Evolutionary conservation across 345 rosid species (phyloP).

Genomic region (Carallia pectinifolia): DNA sequence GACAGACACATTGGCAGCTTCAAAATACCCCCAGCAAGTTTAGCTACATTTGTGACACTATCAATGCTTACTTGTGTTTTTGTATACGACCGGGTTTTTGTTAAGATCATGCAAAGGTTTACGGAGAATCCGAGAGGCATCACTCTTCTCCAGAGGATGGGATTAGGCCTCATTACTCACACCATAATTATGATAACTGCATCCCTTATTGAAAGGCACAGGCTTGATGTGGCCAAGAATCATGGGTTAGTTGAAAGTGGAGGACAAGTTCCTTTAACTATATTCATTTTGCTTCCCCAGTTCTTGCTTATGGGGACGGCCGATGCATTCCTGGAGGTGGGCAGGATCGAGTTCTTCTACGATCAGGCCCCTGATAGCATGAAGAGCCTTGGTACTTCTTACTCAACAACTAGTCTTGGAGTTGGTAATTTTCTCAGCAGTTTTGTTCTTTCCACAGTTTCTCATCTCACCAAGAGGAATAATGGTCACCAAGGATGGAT

Average conservation of each 20-base stretch:
- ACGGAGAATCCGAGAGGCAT: conserved; percentile 76
- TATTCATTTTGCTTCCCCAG: conserved; percentile 75
- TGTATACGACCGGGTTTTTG: conserved; percentile 58
- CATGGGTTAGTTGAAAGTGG: conserved; percentile 51
- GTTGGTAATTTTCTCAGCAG: conserved; percentile 75
- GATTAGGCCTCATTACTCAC: conserved; percentile 58
- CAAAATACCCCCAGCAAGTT: conserved; percentile 67
- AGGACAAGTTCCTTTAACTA: conserved; percentile 50
- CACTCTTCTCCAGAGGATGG: conserved; percentile 77
- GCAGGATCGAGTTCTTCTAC: conserved; percentile 83
- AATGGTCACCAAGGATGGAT: conserved; percentile 68
- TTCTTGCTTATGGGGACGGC: conserved; percentile 78
- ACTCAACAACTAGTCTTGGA: conserved; percentile 49
- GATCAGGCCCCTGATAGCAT: conserved; percentile 91
- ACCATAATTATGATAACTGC: conserved; percentile 61
- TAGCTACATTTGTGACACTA: conserved; percentile 55
- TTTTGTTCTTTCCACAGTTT: conserved; percentile 58
- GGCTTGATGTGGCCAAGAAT: conserved; percentile 52
- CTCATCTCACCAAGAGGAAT: conserved; percentile 43
- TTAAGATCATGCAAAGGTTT: conserved; percentile 34
- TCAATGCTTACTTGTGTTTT: conserved; percentile 62
- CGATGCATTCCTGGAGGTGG: conserved; percentile 71
- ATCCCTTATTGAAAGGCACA: conserved; percentile 46
- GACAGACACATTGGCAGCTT: conserved; percentile 56
- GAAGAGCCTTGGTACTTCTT: conserved; percentile 93